These are phyloP conservation scores for Tieghemostelium lacteum DNA, from an alignment of 78 protist genomes.

Conservation along the genomic window DNA sequence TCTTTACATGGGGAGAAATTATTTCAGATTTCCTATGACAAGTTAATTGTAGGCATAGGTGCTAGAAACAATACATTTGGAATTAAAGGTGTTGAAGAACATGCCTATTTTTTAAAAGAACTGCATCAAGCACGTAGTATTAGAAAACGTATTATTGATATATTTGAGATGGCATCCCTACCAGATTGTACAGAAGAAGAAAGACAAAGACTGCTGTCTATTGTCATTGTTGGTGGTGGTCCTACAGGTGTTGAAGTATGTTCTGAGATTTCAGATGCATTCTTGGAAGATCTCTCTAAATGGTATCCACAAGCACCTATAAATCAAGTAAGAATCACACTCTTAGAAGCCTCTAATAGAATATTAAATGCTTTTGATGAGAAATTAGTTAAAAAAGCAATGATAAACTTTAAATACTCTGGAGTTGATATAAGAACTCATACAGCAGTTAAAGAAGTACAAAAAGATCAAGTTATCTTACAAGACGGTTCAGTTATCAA, in stretches of 20 bases:
- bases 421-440: slow-evolving; percentile 55
- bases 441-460: slow-evolving; percentile 36
- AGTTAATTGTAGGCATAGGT: slow-evolving; percentile 89
- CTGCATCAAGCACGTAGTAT: slow-evolving; percentile 79
- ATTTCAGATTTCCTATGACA: slow-evolving; percentile 79
- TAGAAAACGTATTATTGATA: slow-evolving; percentile 77
- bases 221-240: slow-evolving; percentile 92
- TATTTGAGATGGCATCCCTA: slow-evolving; percentile 82
- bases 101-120: slow-evolving; percentile 82
- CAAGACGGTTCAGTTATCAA: slow-evolving; percentile 14
- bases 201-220: slow-evolving; percentile 42
- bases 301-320: slow-evolving; percentile 25
- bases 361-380: slow-evolving; percentile 49
- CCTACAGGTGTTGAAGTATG: slow-evolving; percentile 86
- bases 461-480: background rate
- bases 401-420: slow-evolving; percentile 20
- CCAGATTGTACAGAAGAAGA: slow-evolving; percentile 77
- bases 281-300: slow-evolving; percentile 36
- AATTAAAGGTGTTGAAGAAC: slow-evolving; percentile 84
- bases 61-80: slow-evolving; percentile 85
- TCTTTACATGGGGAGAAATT: slow-evolving; percentile 25
- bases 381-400: slow-evolving; percentile 33
- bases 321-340: slow-evolving; percentile 55
- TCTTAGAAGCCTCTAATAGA: slow-evolving; percentile 42
- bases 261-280: slow-evolving; percentile 30